phyloP scores from a whole-genome alignment of 2,329 filamentous ascomycete genomes.

The Beauveria rudraprayagi region DNA sequence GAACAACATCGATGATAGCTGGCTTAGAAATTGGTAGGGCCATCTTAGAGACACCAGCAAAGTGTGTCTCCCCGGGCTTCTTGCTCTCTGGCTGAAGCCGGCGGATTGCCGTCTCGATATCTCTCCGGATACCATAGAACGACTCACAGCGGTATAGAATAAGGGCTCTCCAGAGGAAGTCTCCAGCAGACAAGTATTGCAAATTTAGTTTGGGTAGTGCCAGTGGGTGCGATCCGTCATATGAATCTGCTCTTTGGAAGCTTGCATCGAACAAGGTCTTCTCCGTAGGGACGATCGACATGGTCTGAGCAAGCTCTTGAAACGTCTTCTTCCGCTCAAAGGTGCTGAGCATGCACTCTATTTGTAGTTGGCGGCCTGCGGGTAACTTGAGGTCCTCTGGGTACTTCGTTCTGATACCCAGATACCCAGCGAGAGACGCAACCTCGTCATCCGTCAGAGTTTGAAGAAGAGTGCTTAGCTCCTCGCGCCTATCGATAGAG shows the following conservation, averaged over 20 bases:
- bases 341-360: constrained; percentile 64
- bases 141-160: constrained; percentile 82
- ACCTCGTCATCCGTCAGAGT: constrained; percentile 69
- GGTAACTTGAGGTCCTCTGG: constrained; percentile 60
- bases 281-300: constrained; percentile 80
- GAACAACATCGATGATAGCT: constrained; percentile 77
- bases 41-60: constrained; percentile 86
- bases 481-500: constrained; percentile 70
- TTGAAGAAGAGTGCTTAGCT: constrained; percentile 69
- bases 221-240: constrained; percentile 78
- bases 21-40: constrained; percentile 79
- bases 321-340: constrained; percentile 77
- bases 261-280: constrained; percentile 68
- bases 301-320: constrained; percentile 64
- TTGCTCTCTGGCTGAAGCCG: constrained; percentile 64
- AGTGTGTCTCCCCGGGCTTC: constrained; percentile 58
- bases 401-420: constrained; percentile 78
- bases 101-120: constrained; percentile 76
- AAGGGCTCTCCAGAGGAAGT: constrained; percentile 95
- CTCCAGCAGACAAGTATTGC: constrained; percentile 88
- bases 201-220: constrained; percentile 91
- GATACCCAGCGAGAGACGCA: constrained; percentile 54
- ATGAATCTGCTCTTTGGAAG: constrained; percentile 73
- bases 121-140: constrained; percentile 87
- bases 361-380: constrained; percentile 54